phyloP scores from a whole-genome alignment of 441 rosid genomes.

The Omphalea diandra region DNA sequence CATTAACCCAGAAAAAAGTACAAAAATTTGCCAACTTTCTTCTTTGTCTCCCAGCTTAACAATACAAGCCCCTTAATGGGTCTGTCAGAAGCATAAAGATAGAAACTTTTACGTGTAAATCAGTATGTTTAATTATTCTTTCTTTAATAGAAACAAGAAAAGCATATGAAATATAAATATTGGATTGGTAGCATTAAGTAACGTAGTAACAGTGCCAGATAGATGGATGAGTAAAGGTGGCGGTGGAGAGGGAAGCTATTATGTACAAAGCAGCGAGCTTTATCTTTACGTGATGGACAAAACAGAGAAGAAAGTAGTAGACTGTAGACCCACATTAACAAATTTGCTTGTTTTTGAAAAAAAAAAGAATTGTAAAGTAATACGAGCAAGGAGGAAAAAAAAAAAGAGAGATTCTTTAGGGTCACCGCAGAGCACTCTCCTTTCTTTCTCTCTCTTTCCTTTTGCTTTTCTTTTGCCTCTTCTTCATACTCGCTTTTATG shows the following conservation, averaged over 20 bases:
- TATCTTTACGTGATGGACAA: slow-evolving; percentile 43
- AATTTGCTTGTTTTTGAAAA: background rate
- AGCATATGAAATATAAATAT: too few relatives aligned
- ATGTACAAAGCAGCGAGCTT: slow-evolving; percentile 32
- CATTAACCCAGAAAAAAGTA: background rate
- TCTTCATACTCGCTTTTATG: slow-evolving; percentile 8
- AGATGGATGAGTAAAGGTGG: slow-evolving; percentile 38
- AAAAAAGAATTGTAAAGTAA: slow-evolving; percentile 16
- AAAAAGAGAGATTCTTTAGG: slow-evolving; percentile 42
- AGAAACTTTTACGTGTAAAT: background rate
- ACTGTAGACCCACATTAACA: slow-evolving; percentile 14
- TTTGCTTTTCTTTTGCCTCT: slow-evolving; percentile 24
- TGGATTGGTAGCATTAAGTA: too few relatives aligned
- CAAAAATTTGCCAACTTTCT: slow-evolving; percentile 15
- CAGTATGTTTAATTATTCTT: background rate
- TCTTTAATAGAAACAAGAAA: background rate
- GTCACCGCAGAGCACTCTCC: slow-evolving; percentile 26
- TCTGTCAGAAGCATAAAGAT: slow-evolving; percentile 17
- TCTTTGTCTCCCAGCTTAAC: slow-evolving; percentile 12
- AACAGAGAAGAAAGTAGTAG: slow-evolving; percentile 2
- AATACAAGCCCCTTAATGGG: slow-evolving; percentile 7
- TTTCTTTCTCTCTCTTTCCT: slow-evolving; percentile 22
- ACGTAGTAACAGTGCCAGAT: slow-evolving; percentile 8
- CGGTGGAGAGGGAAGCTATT: slow-evolving; percentile 37
- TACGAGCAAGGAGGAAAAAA: too few relatives aligned